Evolutionary conservation across 345 rosid species (phyloP).

Genomic region (Chamaenerion angustifolium): DNA sequence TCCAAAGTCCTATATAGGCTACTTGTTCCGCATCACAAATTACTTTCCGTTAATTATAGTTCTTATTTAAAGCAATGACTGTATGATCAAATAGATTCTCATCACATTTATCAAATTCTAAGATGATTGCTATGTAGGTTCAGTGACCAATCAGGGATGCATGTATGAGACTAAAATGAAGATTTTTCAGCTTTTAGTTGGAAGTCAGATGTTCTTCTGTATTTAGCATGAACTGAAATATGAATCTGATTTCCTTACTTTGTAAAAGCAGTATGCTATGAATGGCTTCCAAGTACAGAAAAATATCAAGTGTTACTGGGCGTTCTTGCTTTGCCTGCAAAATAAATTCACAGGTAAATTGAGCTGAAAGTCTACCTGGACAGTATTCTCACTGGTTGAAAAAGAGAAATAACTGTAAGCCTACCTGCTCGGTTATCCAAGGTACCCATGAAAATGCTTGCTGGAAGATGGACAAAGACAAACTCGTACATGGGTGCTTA

Average conservation of each 20-base stretch:
- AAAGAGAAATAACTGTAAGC: neutral
- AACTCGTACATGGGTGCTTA: slow-evolving; percentile 33
- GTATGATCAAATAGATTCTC: too few species aligned
- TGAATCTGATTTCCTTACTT: slow-evolving; percentile 30
- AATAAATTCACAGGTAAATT: slow-evolving; percentile 10
- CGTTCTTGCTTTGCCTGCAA: slow-evolving; percentile 46
- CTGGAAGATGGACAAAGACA: slow-evolving; percentile 42
- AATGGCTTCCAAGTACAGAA: slow-evolving; percentile 64
- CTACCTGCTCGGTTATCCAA: slow-evolving; percentile 70
- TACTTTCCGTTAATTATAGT: too few species aligned
- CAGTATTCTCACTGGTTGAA: slow-evolving; percentile 4
- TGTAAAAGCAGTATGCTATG: slow-evolving; percentile 44
- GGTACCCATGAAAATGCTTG: slow-evolving; percentile 63
- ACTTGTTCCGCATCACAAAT: too few species aligned
- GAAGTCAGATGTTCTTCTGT: too few species aligned
- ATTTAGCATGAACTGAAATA: slow-evolving; percentile 1
- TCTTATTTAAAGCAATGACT: too few species aligned
- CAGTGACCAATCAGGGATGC: too few species aligned
- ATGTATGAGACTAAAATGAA: too few species aligned
- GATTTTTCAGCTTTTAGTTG: too few species aligned
- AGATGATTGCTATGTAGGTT: too few species aligned
- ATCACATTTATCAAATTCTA: too few species aligned
- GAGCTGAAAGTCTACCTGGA: slow-evolving; percentile 1
- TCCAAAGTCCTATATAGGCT: too few species aligned
- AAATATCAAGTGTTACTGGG: slow-evolving; percentile 31